These are phyloP conservation scores for Fragosphaeria purpurea DNA, from an alignment of 2,329 filamentous ascomycete species.

Conservation along the genomic window DNA sequence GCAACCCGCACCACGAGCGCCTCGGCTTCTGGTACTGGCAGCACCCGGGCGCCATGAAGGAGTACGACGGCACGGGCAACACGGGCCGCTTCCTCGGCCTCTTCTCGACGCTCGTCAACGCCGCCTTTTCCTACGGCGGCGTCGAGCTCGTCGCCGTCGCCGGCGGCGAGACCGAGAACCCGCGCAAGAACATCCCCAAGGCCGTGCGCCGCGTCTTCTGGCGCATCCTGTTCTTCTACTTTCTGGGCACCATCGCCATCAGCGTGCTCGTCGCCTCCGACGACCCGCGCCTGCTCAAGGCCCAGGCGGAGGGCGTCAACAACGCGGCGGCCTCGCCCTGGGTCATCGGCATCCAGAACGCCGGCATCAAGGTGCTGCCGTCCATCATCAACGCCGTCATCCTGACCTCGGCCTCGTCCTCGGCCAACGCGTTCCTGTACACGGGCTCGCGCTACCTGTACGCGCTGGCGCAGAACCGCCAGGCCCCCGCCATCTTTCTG, in stretches of 20 bases:
- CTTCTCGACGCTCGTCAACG: conserved; percentile 14
- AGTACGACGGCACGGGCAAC: conserved; percentile 28
- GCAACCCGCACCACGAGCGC: conserved; percentile 38
- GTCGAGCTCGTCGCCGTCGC: conserved; percentile 53
- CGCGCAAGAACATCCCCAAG: conserved; percentile 54
- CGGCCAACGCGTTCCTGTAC: conserved; percentile 50
- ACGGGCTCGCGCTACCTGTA: conserved; percentile 51
- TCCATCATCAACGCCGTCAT: conserved; percentile 54
- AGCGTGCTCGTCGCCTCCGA: conserved; percentile 58
- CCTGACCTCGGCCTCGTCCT: conserved; percentile 47
- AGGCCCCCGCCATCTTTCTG: conserved; percentile 48
- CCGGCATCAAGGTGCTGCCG: conserved; percentile 53
- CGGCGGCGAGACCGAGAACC: conserved; percentile 56
- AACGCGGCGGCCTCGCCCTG: conserved; percentile 47
- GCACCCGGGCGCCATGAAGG: conserved; percentile 23
- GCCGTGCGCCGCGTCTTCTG: conserved; percentile 52
- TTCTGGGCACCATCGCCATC: conserved; percentile 50
- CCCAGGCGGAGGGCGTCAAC: conserved; percentile 32
- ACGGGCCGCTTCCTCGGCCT: conserved; percentile 23
- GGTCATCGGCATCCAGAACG: conserved; percentile 56
- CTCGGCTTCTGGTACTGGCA: conserved; percentile 46
- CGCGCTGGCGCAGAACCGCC: conserved; percentile 48
- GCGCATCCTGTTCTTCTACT: conserved; percentile 54
- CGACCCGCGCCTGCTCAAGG: conserved; percentile 38
- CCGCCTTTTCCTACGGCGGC: conserved; percentile 30